Base-by-base conservation (phyloP, 2,329 filamentous ascomycete species). In the Pseudogymnoascus sp. region DNA sequence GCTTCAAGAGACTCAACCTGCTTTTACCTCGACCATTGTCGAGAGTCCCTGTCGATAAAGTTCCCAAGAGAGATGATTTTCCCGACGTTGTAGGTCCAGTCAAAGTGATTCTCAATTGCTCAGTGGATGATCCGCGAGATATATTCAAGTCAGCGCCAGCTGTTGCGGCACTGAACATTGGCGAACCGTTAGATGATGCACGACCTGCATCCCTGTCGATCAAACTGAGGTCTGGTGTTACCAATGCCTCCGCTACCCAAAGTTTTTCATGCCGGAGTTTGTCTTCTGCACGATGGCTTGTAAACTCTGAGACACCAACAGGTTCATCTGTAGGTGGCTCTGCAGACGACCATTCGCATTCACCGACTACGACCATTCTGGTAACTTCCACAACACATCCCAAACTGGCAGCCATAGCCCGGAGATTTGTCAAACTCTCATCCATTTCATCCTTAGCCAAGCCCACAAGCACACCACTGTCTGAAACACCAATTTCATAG, bases 401-500 rank as follows among this genome's bases (percentile, higher is more conserved):
- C 59, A 99, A 77, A 72, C 91, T 96, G 10, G 91, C 89, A 38
- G 94, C 93, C 93, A 99, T 99, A 60, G 90, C 86, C 65, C 87
- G 85, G 38, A 99, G 77, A 63, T 92, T 97, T 43, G 83, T 83
- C 65, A 97, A 80, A 72, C 92, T 97, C 75, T 97, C 93, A 65
- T 93, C 85, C 81, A 99, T 84, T 74, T 99, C 94, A 71, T 97
- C 92, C 66, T 90, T 86, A 2, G 91, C 90, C 55, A 99, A 79
- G 0, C 94, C 94, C 43, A 96, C 85, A 63, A 99, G 86, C 0
- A 89, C 91, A 6, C 94, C 94, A 76, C 97, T 92, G 73, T 99
- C 94, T 29, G 92, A 89, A 8, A 99, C 92, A 0, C 94, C 94
- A 73, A 99, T 96, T 74, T 99, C 93, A 69, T 99, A 99, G 59